Base-by-base conservation (phyloP, 768 basidiomycete species). In the Lactarius psammicola region DNA sequence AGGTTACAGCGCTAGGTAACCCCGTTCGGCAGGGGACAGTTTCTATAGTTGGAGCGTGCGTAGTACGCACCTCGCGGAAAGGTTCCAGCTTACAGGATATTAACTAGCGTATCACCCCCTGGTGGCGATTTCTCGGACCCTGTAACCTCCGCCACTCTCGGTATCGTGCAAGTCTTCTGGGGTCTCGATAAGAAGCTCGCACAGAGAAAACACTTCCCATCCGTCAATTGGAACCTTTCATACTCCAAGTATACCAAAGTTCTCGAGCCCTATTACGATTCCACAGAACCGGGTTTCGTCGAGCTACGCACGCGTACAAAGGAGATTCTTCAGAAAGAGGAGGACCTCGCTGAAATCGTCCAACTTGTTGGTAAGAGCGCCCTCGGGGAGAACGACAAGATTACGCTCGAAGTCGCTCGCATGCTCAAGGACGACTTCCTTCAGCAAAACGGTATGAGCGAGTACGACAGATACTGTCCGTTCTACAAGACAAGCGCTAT, bases 101-200 rank as follows among this genome's bases (percentile, higher is more conserved):
- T 18, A 49, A 34, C 2, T 61, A 96, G 95, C 68, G 97, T 99
- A 20, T 98, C 95, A 4, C 97, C 97, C 64, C 97, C 97, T 55
- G 97, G 97, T 77, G 97, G 97, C 77, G 97, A 99, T 75, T 98
- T 98, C 79, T 97, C 97, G 13, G 97, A 99, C 77, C 97, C 97
- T 40, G 97, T 99, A 66, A 98, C 96, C 9, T 88, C 95, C 54
- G 93, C 97, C 40, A 99, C 97, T 3, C 90, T 99, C 63, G 87
- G 95, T 81, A 99, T 99, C 74, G 97, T 99, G 11, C 97, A 98
- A 74, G 97, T 98, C 70, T 99, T 99, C 85, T 99, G 97, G 97
- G 97, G 97, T 76, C 85, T 99, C 31, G 97, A 98, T 80, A 99
- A 99, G 87, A 95, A 96, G 75, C 87, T 98, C 65, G 97, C 97